Evolutionary conservation across 805 yeast species (phyloP).

Genomic region (Kluyveromyces aestuarii): DNA sequence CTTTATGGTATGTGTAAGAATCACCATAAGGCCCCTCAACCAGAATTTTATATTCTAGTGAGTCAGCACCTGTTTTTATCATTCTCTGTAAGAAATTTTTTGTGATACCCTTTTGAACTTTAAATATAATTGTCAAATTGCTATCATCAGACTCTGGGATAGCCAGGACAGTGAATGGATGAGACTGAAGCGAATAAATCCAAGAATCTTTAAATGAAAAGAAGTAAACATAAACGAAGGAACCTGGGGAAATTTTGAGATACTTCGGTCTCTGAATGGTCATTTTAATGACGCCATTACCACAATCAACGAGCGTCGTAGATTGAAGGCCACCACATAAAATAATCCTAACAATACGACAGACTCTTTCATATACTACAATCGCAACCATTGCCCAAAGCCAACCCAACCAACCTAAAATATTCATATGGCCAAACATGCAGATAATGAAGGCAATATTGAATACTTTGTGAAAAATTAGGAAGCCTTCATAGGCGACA

Average conservation of each 20-base stretch:
- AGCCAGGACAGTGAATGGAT: slow-evolving; percentile 57
- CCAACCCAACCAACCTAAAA: slow-evolving; percentile 45
- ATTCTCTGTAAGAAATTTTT: slow-evolving; percentile 31
- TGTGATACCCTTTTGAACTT: slow-evolving; percentile 53
- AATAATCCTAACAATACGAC: slow-evolving; percentile 36
- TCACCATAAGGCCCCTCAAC: slow-evolving; percentile 61
- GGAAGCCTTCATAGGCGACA: slow-evolving; percentile 49
- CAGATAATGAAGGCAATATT: slow-evolving; percentile 45
- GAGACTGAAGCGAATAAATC: slow-evolving; percentile 43
- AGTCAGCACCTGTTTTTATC: slow-evolving; percentile 21
- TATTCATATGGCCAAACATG: slow-evolving; percentile 50
- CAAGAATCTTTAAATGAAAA: slow-evolving; percentile 43
- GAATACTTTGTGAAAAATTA: slow-evolving; percentile 46
- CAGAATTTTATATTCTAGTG: slow-evolving; percentile 31
- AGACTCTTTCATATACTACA: slow-evolving; percentile 44
- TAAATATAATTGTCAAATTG: slow-evolving; percentile 34
- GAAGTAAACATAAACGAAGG: slow-evolving; percentile 50
- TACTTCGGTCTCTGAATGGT: slow-evolving; percentile 32
- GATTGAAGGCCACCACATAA: slow-evolving; percentile 19
- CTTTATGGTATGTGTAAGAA: slow-evolving; percentile 27
- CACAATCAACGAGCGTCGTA: slow-evolving; percentile 19
- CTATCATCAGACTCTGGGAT: slow-evolving; percentile 19
- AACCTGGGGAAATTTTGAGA: slow-evolving; percentile 47
- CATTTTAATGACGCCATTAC: slow-evolving; percentile 33
- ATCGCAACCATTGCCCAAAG: slow-evolving; percentile 35